A percentile compares a stretch with the other conserved stretches of the same genome.
Conservation (phyloP, 805 yeast genomes). For the Candida awuae region DNA sequence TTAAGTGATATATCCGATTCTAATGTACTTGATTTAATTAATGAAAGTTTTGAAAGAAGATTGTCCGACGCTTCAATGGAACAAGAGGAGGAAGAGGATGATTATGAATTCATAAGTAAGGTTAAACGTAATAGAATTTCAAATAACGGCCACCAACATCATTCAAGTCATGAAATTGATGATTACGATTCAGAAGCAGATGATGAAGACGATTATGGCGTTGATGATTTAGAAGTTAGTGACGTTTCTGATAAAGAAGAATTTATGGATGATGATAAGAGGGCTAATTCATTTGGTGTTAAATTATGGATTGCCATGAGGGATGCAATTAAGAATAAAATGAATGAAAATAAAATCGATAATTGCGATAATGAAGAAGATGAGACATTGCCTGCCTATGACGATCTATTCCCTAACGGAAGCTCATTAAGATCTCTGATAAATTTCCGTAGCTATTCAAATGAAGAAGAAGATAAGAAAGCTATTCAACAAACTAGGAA, state of each 20-base stretch:
- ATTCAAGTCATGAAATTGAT: not conserved
- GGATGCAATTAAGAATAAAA: conserved; percentile 18
- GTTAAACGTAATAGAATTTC: not conserved
- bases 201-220: conserved; percentile 9
- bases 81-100: conserved; percentile 5
- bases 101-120: not conserved
- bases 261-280: conserved; percentile 4
- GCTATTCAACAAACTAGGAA: no score
- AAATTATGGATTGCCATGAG: conserved; percentile 27
- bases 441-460: conserved; percentile 21
- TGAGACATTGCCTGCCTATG: conserved; percentile 61
- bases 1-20: conserved; percentile 36
- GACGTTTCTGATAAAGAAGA: conserved; percentile 13
- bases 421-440: conserved; percentile 23
- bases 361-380: conserved; percentile 22
- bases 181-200: conserved; percentile 9
- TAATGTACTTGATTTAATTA: conserved; percentile 30
- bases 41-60: conserved; percentile 11
- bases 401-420: conserved; percentile 63
- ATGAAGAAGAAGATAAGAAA: conserved; percentile 15
- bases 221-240: conserved; percentile 6
- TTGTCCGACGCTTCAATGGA: conserved; percentile 7
- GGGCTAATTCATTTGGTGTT: conserved; percentile 19
- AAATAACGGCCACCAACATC: not conserved
- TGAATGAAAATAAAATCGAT: conserved; percentile 9